phyloP scores from a whole-genome alignment of 2,329 filamentous ascomycete genomes.

The Trichophyton benhamiae region DNA sequence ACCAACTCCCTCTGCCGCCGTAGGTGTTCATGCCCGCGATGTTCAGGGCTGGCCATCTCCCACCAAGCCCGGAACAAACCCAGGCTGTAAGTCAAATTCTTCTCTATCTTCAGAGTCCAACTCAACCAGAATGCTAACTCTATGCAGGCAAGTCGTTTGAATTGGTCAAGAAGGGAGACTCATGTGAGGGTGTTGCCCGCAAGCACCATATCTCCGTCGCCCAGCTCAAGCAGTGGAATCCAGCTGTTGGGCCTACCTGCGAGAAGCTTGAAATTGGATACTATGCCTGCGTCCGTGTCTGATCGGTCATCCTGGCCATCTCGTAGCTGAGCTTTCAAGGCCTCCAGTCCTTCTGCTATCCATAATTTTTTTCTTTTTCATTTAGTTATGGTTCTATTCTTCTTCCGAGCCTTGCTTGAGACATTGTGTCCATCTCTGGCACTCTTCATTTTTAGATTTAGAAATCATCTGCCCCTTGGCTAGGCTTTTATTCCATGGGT shows the following conservation, averaged over 20 bases:
- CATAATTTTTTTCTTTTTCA: background rate
- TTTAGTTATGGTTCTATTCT: background rate
- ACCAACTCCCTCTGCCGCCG: background rate
- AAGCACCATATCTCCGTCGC: background rate
- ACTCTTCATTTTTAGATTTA: too few relatives aligned
- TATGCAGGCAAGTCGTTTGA: background rate
- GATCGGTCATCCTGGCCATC: background rate
- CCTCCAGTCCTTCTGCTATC: background rate
- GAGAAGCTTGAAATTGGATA: background rate
- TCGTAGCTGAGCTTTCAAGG: background rate
- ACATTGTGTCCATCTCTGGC: too few relatives aligned
- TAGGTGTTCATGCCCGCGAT: background rate
- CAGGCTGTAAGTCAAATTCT: background rate
- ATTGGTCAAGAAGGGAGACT: background rate
- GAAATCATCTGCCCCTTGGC: too few relatives aligned
- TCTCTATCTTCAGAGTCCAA: background rate
- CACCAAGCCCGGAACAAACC: background rate
- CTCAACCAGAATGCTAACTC: background rate
- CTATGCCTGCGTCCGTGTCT: background rate
- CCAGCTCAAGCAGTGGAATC: background rate
- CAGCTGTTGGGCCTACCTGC: background rate
- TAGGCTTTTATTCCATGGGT: too few relatives aligned
- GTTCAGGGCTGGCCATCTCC: background rate
- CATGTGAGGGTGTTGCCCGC: background rate
- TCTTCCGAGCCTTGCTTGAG: background rate